Evolutionary conservation across 2,329 filamentous ascomycete species (phyloP).

Genomic region (Paraphaeosphaeria sporulosa): DNA sequence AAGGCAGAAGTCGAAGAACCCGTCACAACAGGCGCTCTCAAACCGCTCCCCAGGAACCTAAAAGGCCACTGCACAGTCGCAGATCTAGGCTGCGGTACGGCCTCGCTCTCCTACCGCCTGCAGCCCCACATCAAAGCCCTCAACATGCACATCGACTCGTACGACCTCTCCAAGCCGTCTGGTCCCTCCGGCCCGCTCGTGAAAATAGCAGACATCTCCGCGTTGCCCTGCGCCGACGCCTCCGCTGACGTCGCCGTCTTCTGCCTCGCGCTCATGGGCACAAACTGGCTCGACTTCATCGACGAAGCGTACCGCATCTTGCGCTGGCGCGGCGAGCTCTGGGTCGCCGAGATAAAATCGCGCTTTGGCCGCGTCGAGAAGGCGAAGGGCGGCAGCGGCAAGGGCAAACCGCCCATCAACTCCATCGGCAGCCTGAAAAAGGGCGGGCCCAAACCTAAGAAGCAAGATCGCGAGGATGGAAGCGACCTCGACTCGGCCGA

Average conservation of each 20-base stretch:
- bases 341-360: conserved; percentile 96
- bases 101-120: conserved; percentile 76
- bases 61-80: conserved; percentile 77
- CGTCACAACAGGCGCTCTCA: conserved; percentile 29
- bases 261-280: conserved; percentile 97
- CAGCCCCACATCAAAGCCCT: conserved; percentile 70
- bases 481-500: conserved; percentile 58
- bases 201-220: conserved; percentile 87
- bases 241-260: conserved; percentile 89
- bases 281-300: conserved; percentile 96
- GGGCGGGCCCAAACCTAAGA: conserved; percentile 46
- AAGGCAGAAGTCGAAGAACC: conserved; percentile 20
- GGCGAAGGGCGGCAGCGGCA: conserved; percentile 42
- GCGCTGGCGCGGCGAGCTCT: conserved; percentile 93
- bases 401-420: conserved; percentile 59
- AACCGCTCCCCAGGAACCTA: conserved; percentile 73
- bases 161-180: conserved; percentile 81
- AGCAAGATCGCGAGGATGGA: conserved; percentile 54
- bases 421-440: conserved; percentile 66
- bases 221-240: conserved; percentile 77
- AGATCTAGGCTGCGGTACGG: conserved; percentile 93
- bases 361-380: conserved; percentile 73
- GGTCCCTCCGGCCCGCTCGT: conserved; percentile 77
- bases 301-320: conserved; percentile 94
- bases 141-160: conserved; percentile 79